A percentile compares a stretch with the other conserved stretches of the same genome.
Evolutionary conservation across 2,329 filamentous ascomycete species (phyloP).

Genomic region (Leptographium lundbergii): DNA sequence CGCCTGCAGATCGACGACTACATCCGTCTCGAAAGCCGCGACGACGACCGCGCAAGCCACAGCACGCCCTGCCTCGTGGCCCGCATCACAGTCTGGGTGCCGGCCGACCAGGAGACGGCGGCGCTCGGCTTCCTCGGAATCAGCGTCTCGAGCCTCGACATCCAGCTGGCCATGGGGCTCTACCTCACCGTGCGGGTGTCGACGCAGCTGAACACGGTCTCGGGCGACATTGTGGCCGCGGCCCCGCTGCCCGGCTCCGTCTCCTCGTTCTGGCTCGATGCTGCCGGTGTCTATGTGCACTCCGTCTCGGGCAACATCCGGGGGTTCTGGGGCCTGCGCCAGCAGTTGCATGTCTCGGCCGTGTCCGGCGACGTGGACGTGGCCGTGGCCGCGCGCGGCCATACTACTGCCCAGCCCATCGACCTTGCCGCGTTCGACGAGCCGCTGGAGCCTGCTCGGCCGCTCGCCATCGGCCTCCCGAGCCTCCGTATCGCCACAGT

Average conservation of each 20-base stretch:
- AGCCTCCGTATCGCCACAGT: too few species aligned
- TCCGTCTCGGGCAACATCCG: slow-evolving; percentile 27
- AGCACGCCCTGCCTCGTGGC: slow-evolving; percentile 31
- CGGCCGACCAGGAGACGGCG: slow-evolving; percentile 11
- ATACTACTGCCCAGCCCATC: too few species aligned
- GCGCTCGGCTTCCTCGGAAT: slow-evolving; percentile 24
- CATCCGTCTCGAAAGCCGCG: background rate
- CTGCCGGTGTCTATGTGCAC: slow-evolving; percentile 12
- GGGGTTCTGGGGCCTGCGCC: slow-evolving; percentile 39
- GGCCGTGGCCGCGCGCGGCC: slow-evolving; percentile 16
- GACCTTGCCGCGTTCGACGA: too few species aligned
- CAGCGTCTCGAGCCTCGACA: slow-evolving; percentile 24
- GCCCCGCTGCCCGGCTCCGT: background rate
- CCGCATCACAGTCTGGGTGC: slow-evolving; percentile 33
- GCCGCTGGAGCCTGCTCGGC: too few species aligned
- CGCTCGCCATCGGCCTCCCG: too few species aligned
- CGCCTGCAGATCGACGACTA: slow-evolving; percentile 16
- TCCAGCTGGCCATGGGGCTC: slow-evolving; percentile 28
- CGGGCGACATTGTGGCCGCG: slow-evolving; percentile 17
- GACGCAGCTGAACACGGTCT: slow-evolving; percentile 22
- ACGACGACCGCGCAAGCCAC: background rate
- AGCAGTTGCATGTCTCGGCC: slow-evolving; percentile 30
- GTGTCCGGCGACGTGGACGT: slow-evolving; percentile 30
- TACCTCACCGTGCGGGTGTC: slow-evolving; percentile 19
- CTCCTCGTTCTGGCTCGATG: background rate